Evolutionary conservation across 2,329 filamentous ascomycete species (phyloP).

Genomic region (Akanthomyces muscarius): DNA sequence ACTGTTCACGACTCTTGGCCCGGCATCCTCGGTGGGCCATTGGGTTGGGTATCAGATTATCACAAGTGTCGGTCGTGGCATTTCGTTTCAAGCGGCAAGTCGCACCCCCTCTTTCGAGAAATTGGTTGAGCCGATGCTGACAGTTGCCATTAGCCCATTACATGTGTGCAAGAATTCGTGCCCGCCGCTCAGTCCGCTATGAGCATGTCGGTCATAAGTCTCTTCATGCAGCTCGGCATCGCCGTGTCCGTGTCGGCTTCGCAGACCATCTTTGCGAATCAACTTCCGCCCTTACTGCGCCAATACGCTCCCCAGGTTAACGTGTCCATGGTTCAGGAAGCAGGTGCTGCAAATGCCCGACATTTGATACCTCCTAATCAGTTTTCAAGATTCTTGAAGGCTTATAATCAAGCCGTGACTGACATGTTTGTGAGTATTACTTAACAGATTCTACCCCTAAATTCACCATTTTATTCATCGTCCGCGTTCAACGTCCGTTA

Average conservation of each 20-base stretch:
- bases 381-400: slow-evolving; percentile 3
- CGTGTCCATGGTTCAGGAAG: not conserved
- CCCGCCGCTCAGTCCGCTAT: not conserved
- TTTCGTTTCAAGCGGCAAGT: slow-evolving; percentile 9
- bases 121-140: no score
- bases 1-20: not conserved
- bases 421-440: not conserved
- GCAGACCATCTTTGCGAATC: slow-evolving; percentile 3
- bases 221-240: slow-evolving; percentile 11
- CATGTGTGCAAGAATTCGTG: slow-evolving; percentile 13
- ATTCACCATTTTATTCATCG: no score
- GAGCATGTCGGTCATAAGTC: slow-evolving; percentile 1
- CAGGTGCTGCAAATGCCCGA: slow-evolving; percentile 4
- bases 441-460: not conserved
- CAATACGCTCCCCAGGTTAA: not conserved
- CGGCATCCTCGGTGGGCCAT: not conserved
- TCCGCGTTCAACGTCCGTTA: no score
- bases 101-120: not conserved
- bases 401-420: slow-evolving; percentile 9
- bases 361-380: not conserved
- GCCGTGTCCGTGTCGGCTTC: slow-evolving; percentile 12
- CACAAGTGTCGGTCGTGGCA: slow-evolving; percentile 7
- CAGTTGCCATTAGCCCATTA: not conserved
- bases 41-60: slow-evolving; percentile 15
- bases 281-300: not conserved